Evolutionary conservation across 345 rosid genomes (phyloP).

Genomic region (Cardamine chenopodiifolia): DNA sequence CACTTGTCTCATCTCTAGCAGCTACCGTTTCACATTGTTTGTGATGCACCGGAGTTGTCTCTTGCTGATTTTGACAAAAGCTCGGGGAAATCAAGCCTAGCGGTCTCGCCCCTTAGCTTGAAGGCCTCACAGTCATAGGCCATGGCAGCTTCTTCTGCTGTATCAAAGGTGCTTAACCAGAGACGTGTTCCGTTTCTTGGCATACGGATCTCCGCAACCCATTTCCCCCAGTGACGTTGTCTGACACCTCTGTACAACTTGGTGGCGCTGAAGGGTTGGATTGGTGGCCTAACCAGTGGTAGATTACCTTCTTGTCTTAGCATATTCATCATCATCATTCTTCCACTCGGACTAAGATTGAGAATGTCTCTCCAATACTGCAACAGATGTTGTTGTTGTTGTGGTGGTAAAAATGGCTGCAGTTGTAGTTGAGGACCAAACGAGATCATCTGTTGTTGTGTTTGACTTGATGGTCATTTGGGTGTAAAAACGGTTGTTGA

Average conservation of each 20-base stretch:
- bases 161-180: constrained; percentile 96
- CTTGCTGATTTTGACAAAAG: constrained; percentile 65
- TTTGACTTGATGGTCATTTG: constrained; percentile 45
- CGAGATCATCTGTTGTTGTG: constrained; percentile 66
- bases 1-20: constrained; percentile 15
- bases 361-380: constrained; percentile 64
- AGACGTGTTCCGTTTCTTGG: constrained; percentile 90
- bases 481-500: constrained; percentile 47
- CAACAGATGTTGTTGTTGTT: constrained; percentile 63
- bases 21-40: constrained; percentile 31
- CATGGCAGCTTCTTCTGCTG: constrained; percentile 89
- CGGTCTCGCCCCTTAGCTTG: constrained; percentile 82
- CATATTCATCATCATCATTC: constrained; percentile 74
- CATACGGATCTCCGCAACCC: constrained; percentile 97
- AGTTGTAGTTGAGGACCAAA: constrained; percentile 58
- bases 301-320: constrained; percentile 63
- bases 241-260: constrained; percentile 92
- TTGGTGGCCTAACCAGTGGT: constrained; percentile 54
- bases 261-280: constrained; percentile 73
- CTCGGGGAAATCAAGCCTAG: constrained; percentile 87
- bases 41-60: constrained; percentile 36
- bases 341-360: constrained; percentile 69
- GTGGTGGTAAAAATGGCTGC: constrained; percentile 50
- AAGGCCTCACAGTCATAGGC: constrained; percentile 93
- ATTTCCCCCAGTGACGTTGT: constrained; percentile 98